phyloP scores from a whole-genome alignment of 306 rosid species.

The Quercus aquifolioides region DNA sequence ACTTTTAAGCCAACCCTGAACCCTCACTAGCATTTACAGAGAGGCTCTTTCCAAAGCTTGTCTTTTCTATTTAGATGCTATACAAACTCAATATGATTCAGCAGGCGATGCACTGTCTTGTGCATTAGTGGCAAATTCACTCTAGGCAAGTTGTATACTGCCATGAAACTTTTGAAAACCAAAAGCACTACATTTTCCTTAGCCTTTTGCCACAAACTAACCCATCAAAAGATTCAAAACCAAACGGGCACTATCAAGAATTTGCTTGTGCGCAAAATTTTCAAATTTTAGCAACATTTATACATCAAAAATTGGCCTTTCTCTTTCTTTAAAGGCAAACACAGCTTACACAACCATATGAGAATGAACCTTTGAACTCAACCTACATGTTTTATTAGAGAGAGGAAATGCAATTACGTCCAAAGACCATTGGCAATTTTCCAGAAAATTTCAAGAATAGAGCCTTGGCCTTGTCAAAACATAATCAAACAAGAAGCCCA shows the following conservation, averaged over 20 bases:
- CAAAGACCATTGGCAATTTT: not conserved
- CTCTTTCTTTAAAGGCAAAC: not conserved
- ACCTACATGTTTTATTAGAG: not conserved
- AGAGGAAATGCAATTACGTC: not conserved
- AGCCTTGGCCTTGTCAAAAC: not conserved
- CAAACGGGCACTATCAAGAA: not conserved
- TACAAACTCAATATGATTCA: not conserved
- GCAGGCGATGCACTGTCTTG: not conserved
- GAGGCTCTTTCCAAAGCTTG: not conserved
- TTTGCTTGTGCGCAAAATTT: not conserved
- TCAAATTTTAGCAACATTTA: not conserved
- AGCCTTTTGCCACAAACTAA: not conserved
- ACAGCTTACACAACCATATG: not conserved
- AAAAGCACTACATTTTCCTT: not conserved
- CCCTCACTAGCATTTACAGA: not conserved
- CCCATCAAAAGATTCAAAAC: not conserved
- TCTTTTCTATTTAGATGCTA: not conserved
- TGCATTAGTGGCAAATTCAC: not conserved
- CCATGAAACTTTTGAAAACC: not conserved
- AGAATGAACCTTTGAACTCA: not conserved
- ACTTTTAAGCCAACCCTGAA: not conserved
- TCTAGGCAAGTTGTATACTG: too few species aligned
- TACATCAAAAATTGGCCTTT: not conserved
- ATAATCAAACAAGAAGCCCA: not conserved
- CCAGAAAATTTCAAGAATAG: not conserved